Evolutionary conservation across 73 alveolate species (phyloP).

Genomic region (Effrenium voratum): DNA sequence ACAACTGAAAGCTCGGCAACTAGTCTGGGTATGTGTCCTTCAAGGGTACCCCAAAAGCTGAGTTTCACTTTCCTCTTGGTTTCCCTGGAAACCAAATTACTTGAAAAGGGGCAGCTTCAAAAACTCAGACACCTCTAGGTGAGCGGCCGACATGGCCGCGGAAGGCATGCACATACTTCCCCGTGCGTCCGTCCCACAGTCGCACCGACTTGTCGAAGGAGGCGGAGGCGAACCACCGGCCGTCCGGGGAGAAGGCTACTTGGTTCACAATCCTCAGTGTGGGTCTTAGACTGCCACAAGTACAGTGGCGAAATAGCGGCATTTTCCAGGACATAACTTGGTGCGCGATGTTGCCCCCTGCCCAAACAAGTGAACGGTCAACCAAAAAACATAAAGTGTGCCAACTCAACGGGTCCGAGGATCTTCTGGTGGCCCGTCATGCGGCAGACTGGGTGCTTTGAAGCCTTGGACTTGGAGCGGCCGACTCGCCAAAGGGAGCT

Average conservation of each 20-base stretch:
- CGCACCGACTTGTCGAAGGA: conserved; percentile 99
- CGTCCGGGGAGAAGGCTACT: conserved; percentile 99
- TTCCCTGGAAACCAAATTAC: background rate
- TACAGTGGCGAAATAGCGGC: background rate
- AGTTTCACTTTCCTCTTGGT: background rate
- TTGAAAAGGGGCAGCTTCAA: background rate
- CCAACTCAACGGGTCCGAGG: conserved; percentile 97
- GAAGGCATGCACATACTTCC: conserved; percentile 98
- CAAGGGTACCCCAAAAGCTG: background rate
- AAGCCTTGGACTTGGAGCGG: conserved; percentile 85
- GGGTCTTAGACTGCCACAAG: no score
- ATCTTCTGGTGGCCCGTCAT: conserved; percentile 99
- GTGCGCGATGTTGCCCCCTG: background rate
- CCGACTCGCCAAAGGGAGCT: background rate
- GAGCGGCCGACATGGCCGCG: conserved; percentile 97
- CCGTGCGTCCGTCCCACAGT: conserved; percentile 99
- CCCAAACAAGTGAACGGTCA: no score
- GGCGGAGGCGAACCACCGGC: conserved; percentile 99
- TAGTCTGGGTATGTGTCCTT: background rate
- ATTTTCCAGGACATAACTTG: background rate
- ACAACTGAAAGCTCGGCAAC: no score
- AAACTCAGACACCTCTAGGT: background rate
- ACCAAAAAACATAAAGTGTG: no score
- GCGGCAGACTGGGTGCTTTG: conserved; percentile 97
- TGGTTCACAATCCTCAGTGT: conserved; percentile 55